phyloP scores from a whole-genome alignment of 805 yeast genomes.

The Saitoella complicata region DNA sequence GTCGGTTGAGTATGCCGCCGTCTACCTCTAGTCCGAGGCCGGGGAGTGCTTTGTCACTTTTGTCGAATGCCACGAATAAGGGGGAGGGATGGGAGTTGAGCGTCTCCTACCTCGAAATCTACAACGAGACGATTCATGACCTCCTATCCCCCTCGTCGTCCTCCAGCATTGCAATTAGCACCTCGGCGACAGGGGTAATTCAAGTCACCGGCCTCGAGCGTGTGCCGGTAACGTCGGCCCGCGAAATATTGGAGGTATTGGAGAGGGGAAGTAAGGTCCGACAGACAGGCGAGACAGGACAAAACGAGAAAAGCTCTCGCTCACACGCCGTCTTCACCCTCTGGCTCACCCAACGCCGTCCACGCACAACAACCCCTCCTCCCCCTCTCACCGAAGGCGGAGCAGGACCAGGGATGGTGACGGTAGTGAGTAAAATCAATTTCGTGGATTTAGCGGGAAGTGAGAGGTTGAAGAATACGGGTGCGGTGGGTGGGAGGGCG shows the following conservation, averaged over 20 bases:
- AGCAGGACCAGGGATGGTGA: no score
- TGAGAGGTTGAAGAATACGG: no score
- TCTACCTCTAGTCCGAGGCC: no score
- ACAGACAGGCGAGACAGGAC: constrained; percentile 46
- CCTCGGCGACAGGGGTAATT: constrained; percentile 24
- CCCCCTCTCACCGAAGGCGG: no score
- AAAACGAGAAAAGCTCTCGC: constrained; percentile 54
- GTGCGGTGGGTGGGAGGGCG: no score
- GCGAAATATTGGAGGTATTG: constrained; percentile 25
- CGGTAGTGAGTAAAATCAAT: no score
- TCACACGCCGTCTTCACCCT: constrained; percentile 60
- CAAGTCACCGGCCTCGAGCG: constrained; percentile 39
- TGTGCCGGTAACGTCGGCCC: constrained; percentile 44
- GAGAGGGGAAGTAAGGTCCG: constrained; percentile 40
- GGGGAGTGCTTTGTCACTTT: no score
- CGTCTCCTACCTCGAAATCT: constrained; percentile 56
- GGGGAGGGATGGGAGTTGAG: no score
- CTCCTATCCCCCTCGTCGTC: constrained; percentile 36
- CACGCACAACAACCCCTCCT: no score
- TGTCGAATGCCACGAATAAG: no score
- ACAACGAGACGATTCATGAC: constrained; percentile 78
- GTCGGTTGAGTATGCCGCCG: no score
- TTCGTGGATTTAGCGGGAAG: no score
- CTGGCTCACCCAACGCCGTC: constrained; percentile 17
- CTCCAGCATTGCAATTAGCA: neutral